Conservation (phyloP, 306 rosid genomes). For the Delonix regia region DNA sequence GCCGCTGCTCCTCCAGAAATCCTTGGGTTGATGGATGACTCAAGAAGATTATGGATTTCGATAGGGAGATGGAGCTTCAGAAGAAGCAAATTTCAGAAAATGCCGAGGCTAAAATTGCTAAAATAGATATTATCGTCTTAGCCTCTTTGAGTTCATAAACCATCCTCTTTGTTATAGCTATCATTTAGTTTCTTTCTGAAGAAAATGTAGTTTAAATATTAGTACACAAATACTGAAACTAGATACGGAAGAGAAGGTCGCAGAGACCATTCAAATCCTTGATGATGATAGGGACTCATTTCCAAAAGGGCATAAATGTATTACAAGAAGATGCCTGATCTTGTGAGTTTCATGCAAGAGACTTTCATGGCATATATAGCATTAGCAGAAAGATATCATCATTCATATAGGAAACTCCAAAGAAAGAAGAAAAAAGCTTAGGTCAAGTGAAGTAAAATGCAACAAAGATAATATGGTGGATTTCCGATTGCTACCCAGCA, state of each 20-base stretch:
- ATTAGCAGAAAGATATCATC: conserved; percentile 82
- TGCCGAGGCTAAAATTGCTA: no score
- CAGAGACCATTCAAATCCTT: conserved; percentile 60
- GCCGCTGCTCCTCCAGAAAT: no score
- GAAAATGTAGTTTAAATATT: background rate
- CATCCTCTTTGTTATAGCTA: background rate
- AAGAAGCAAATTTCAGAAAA: no score
- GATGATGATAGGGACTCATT: conserved; percentile 88
- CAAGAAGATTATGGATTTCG: no score
- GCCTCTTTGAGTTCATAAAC: background rate
- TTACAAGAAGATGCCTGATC: conserved; percentile 84
- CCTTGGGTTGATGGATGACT: no score
- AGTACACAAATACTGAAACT: conserved; percentile 14
- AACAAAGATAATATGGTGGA: no score
- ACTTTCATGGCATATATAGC: conserved; percentile 76
- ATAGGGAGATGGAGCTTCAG: no score
- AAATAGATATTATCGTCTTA: background rate
- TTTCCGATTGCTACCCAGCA: no score
- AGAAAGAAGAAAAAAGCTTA: no score
- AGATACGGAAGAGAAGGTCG: conserved; percentile 95
- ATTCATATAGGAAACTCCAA: conserved; percentile 77
- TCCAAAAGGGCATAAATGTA: conserved; percentile 92
- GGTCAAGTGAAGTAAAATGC: no score
- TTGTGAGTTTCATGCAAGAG: conserved; percentile 70
- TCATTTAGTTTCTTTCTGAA: background rate